Evolutionary conservation across 495 filamentous ascomycete genomes (phyloP), one percentile per base, ranked within the genome.

Genomic region (Thermochaetoides thermophila): DNA sequence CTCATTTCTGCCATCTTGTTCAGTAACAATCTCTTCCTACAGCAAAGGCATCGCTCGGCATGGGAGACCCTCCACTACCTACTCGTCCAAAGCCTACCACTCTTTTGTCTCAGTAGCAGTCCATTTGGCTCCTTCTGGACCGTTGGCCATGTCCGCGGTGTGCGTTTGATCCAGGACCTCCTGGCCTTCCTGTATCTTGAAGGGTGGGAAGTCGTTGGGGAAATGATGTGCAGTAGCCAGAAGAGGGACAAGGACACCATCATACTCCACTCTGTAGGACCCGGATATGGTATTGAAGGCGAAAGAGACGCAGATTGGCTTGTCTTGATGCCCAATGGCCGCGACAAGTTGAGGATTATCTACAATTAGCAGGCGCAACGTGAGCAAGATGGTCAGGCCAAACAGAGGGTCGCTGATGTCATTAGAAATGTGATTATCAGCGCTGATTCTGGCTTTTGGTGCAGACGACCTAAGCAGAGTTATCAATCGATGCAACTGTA

Each of bases 11-110:
- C 50, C 31, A 23, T 62, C n/a, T 4, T 48, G 50, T 10, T 25
- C 52, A 3, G 21, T 53, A 20, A 37, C 60, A 16, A 38, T 50
- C 5, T 45, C 59, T 17, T 32, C 38, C 19, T 50, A 40, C 37
- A 25, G 31, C 6, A 28, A 35, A 8, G 44, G 40, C 3, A 31
- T 50, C 21, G 23, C 40, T 10, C 25, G 28, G 3, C 15, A 18
- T 6, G 20, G 27, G 9, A 9, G 13, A 10, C 29, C 24, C 17
- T 29, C 14, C n/a, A 17, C 28, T 2, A 22, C 35, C 9, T 37
- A 34, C 37, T 27, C 43, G 22, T 46, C 27, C 29, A 32, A 42
- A 11, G n/a, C n/a, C n/a, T n/a, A n/a, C n/a, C n/a, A n/a, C n/a
- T n/a, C n/a, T n/a, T n/a, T n/a, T n/a, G n/a, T n/a, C 13, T 46